Evolutionary conservation across 75 land plant genomes (phyloP), one percentile per base, ranked within the genome.

Genomic region (Gnetum montanum): DNA sequence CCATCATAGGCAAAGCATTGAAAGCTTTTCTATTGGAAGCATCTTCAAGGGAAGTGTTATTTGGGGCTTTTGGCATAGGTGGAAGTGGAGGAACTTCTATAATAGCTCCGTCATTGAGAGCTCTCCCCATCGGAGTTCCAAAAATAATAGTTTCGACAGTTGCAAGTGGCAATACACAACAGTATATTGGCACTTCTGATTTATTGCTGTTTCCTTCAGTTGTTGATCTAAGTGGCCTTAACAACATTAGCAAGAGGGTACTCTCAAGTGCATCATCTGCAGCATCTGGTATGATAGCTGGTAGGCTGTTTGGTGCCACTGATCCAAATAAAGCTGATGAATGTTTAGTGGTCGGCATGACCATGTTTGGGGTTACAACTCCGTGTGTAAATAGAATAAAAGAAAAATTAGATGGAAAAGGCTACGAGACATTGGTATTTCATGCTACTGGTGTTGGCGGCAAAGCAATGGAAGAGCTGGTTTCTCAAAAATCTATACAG

Each of bases 331-430:
- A 57, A 23, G 30, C 6, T 16, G 28, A 35, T 45, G 46, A 36
- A 41, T 71, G 70, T 34, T 40, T 58, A 4, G 83, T 82, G 16
- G 82, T 94, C 15, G 98, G 82, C 3, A 59, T 94, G 46, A 94
- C 98, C 15, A 94, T 94, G 98, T 94, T 94, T 81, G 98, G 98
- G 49, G 88, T 94, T 48, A 94, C 98, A 8, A 94, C 98, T 10
- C 88, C 96, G 25, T 94, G 98, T 71, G 85, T 90, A 15, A 75
- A 65, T 80, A 73, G 79, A 52, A 88, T 86, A 18, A 76, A 74
- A 57, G 73, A 82, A 35, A 72, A 78, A 43, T 61, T 94, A 70
- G 64, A 36, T 26, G 52, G 64, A 37, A 81, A 84, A 75, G 98
- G 98, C 1, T 94, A 64, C 60, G 98, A 94, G 61, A 74, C 87